phyloP scores from a whole-genome alignment of 495 filamentous ascomycete genomes.

The Hypoxylon crocopeplum region DNA sequence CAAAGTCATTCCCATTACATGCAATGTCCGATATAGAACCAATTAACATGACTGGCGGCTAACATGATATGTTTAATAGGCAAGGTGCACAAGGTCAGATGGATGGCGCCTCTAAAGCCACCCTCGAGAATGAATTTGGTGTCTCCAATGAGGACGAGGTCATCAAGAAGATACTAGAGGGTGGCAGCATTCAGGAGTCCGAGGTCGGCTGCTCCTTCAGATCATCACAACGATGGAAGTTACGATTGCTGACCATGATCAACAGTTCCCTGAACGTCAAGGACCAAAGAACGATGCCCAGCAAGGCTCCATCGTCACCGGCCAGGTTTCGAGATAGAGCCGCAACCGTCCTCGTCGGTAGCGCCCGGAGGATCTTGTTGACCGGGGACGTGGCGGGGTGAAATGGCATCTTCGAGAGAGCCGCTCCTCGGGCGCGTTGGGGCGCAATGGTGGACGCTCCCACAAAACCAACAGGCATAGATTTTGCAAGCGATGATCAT shows the following conservation, averaged over 20 bases:
- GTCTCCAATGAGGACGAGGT: constrained; percentile 77
- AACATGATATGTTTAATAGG: constrained; percentile 53
- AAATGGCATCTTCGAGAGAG: too few species aligned
- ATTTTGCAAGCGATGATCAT: constrained; percentile 11
- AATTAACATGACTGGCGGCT: constrained; percentile 17
- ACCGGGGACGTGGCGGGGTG: too few species aligned
- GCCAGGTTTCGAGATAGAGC: constrained; percentile 37
- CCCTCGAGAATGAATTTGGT: constrained; percentile 87
- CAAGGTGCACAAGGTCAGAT: constrained; percentile 85
- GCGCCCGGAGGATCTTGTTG: constrained; percentile 1
- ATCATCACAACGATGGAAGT: neutral
- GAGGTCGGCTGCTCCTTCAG: constrained; percentile 61
- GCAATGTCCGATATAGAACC: neutral
- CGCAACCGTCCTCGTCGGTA: constrained; percentile 2
- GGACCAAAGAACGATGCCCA: constrained; percentile 52
- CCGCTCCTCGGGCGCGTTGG: neutral
- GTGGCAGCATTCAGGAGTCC: constrained; percentile 70
- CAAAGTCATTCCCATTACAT: neutral
- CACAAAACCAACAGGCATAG: constrained; percentile 10
- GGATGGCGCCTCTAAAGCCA: constrained; percentile 74
- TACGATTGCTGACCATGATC: neutral
- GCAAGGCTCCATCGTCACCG: constrained; percentile 35
- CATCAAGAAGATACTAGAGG: constrained; percentile 79
- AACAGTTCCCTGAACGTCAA: constrained; percentile 51
- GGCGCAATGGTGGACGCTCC: neutral